Base-by-base conservation (phyloP, 192 early-diverging fungal species). In the Backusella circina region DNA sequence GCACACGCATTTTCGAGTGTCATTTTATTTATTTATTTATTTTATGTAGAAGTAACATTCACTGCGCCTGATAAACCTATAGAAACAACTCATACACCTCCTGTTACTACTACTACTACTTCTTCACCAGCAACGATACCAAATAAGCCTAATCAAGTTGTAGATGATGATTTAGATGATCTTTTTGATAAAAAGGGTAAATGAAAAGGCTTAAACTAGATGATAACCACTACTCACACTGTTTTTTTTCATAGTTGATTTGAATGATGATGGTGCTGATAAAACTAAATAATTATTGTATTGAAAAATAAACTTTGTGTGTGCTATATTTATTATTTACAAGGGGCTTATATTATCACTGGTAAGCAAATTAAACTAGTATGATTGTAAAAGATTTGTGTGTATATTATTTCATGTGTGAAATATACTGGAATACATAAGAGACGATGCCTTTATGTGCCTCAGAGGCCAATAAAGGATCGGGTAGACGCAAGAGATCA, bases 361-460 rank as follows among this genome's bases (percentile, higher is more conserved):
- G 26, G 26, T 61, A 61, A 26, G 54, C 21, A 61, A n/a, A 61
- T 28, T 61, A 28, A 28, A 28, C 5, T 57, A 23, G 23, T 10
- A 30, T 61, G 8, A 28, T 3, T 13, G 8, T 61, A 61, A 61
- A 61, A 13, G 8, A 2, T 57, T 0, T 57, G 21, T 54, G 18
- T 8, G 18, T 21, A 28, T 1, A 6, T 74, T 72, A 78, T 65
- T 78, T 74, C 77, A 78, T 78, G 10, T 93, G 91, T 21, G 90
- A 91, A 51, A 89, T 91, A 77, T 93, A 95, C 79, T 95, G 91
- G 75, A 95, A 95, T 13, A 91, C 92, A 83, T 88, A 95, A 32
- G 93, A 93, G 30, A 95, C 87, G 10, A 88, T 83, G 1, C 81
- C 73, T 30, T 88, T 83, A 18, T 80, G 85, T 57, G 90, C 87